Conservation (phyloP, 495 filamentous ascomycete genomes). For the Friedmanniomyces simplex region DNA sequence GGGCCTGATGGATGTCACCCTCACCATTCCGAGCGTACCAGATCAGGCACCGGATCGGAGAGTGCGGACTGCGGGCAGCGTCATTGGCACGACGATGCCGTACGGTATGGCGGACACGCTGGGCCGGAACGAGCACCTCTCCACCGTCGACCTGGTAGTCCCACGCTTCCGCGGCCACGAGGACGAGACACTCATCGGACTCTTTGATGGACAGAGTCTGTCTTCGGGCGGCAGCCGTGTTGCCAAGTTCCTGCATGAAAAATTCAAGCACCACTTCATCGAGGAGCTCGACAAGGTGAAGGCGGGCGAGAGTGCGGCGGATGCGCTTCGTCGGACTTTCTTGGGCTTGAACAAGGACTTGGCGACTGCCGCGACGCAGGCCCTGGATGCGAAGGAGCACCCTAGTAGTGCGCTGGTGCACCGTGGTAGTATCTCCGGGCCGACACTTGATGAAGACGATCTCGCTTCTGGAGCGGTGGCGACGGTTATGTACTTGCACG, state of each 20-base stretch:
- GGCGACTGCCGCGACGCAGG: constrained; percentile 72
- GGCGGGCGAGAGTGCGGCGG: constrained; percentile 55
- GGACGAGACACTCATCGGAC: constrained; percentile 76
- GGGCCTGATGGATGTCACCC: constrained; percentile 95
- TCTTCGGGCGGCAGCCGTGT: constrained; percentile 85
- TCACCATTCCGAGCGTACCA: constrained; percentile 82
- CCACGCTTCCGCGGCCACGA: constrained; percentile 87
- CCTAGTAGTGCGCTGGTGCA: constrained; percentile 43
- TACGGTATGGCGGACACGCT: constrained; percentile 99
- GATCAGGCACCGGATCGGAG: constrained; percentile 92
- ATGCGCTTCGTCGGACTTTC: constrained; percentile 80
- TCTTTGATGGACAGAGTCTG: constrained; percentile 87
- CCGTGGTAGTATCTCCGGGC: constrained; percentile 57
- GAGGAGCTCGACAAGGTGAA: constrained; percentile 67
- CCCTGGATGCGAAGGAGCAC: constrained; percentile 58
- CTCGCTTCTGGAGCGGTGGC: constrained; percentile 82
- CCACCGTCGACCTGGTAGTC: constrained; percentile 95
- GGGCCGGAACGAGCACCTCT: constrained; percentile 84
- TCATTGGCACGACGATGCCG: constrained; percentile 65
- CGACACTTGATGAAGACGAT: constrained; percentile 74
- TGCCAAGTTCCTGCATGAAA: constrained; percentile 91
- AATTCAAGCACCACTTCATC: constrained; percentile 73
- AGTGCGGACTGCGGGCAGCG: constrained; percentile 87
- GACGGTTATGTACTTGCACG: constrained; percentile 79
- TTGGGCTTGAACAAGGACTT: constrained; percentile 87